Percentiles rank a stretch among this genome's conserved stretches.
Conservation (phyloP, 2,329 filamentous ascomycete genomes). For the Lachnellula willkommii region DNA sequence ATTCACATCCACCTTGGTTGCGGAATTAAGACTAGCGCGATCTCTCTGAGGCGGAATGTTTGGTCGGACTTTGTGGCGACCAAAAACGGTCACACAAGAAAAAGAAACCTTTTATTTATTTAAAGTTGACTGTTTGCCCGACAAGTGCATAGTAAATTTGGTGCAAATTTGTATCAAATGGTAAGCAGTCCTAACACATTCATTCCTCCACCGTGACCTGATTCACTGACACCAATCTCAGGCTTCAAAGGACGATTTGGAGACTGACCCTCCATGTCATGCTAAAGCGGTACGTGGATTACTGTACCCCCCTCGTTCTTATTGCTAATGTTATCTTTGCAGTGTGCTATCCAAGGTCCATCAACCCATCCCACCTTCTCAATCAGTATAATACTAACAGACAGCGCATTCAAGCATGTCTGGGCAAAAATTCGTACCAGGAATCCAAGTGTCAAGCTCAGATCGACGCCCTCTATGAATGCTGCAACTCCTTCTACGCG, state of each 20-base stretch:
- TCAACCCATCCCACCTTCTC: slow-evolving; percentile 5
- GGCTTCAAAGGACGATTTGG: slow-evolving; percentile 63
- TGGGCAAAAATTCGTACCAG: slow-evolving; percentile 77
- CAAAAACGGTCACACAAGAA: neutral
- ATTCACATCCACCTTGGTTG: neutral
- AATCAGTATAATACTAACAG: slow-evolving; percentile 7
- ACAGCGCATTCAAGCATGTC: slow-evolving; percentile 57
- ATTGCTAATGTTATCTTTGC: neutral
- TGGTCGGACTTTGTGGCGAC: neutral
- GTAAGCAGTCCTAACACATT: neutral
- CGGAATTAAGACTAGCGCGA: too few relatives aligned
- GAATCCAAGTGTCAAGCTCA: slow-evolving; percentile 75
- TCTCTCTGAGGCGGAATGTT: too few relatives aligned
- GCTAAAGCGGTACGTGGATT: slow-evolving; percentile 63
- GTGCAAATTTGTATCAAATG: neutral
- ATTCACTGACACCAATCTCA: slow-evolving; percentile 19
- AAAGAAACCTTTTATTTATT: neutral
- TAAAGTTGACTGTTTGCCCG: neutral
- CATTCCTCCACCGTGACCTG: neutral
- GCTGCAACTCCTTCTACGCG: slow-evolving; percentile 84
- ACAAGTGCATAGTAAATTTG: too few relatives aligned
- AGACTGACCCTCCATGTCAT: slow-evolving; percentile 75
- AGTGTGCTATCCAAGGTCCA: slow-evolving; percentile 88
- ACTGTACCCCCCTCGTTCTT: neutral
- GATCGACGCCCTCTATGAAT: slow-evolving; percentile 85